A percentile compares a stretch with the other conserved stretches of the same genome.
Evolutionary conservation across 2,329 filamentous ascomycete species (phyloP).

Genomic region (Trichoderma sp.): DNA sequence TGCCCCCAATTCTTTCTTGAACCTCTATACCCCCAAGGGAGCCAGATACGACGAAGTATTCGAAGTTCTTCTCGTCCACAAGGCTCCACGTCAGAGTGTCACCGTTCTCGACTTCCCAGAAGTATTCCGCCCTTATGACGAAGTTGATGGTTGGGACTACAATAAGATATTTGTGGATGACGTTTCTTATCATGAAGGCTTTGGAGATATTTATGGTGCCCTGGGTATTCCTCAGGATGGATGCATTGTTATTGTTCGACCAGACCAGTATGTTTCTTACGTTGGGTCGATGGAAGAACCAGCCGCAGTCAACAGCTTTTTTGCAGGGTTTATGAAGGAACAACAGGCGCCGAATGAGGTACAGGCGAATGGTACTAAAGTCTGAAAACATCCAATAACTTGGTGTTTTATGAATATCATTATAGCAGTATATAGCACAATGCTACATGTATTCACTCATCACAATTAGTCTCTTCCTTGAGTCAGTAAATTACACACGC

Average conservation of each 20-base stretch:
- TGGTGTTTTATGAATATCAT: neutral
- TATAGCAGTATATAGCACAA: neutral
- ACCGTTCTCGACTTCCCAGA: neutral
- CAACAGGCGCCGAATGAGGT: neutral
- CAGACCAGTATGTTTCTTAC: neutral
- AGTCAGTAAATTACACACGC: neutral
- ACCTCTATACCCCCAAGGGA: neutral
- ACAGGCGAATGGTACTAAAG: neutral
- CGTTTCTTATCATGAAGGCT: neutral
- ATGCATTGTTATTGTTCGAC: neutral
- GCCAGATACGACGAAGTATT: neutral
- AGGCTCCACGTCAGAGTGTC: neutral
- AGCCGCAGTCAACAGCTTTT: neutral
- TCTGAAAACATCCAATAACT: neutral
- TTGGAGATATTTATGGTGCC: neutral
- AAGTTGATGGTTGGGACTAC: neutral
- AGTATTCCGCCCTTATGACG: neutral
- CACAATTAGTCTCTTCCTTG: neutral
- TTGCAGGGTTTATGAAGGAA: neutral
- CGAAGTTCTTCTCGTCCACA: neutral
- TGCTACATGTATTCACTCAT: neutral
- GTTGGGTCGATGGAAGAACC: neutral
- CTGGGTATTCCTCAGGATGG: neutral
- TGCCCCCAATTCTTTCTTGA: neutral
- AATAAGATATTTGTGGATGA: constrained; percentile 4